Base-by-base conservation (phyloP, 2,329 filamentous ascomycete genomes). In the Botrytis byssoidea region DNA sequence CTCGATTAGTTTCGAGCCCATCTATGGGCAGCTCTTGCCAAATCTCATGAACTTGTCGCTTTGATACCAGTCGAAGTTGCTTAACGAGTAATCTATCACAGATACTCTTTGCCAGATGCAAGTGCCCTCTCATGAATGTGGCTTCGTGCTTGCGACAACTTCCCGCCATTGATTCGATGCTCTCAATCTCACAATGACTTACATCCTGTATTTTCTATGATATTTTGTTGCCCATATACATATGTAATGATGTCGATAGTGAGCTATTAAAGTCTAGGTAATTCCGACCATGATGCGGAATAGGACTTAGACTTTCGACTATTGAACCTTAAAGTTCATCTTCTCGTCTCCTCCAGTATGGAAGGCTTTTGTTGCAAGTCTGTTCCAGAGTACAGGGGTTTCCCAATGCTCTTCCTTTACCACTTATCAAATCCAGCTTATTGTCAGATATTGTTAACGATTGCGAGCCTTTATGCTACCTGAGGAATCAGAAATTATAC, bases 321-420 rank as follows among this genome's bases (percentile, higher is more conserved):
- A 57, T 57, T 57, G 48, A 42, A 22, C n/a, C 22, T 40, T 42
- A 57, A 42, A 42, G 29, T 55, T 57, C 48, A 40, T 68, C 22
- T 9, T 42, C 46, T 67, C 12, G 29, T 51, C 35, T 18, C 18
- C 29, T 32, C 48, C 14, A 18, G 25, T 32, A 42, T 42, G 5
- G 18, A 42, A 68, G 12, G 18, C 18, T 57, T 68, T 29, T 68
- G 35, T 57, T 68, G 48, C 48, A 68, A 37, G n/a, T 57, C 65
- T 55, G 35, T 55, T 55, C 9, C 20, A 55, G 37, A 40, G 35
- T 57, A 32, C 37, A 68, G n/a, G 48, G 48, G 29, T 57, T 7
- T 18, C 4, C 6, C 8, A n/a, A 25, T 57, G 20, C 37, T 32
- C 22, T 12, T 4, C 29, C 18, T 32, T 32, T 57, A 35, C 32